Evolutionary conservation across 1,284 basidiomycete species (phyloP), one percentile per base, ranked within the genome.

Genomic region (Leccinum ponderosum): DNA sequence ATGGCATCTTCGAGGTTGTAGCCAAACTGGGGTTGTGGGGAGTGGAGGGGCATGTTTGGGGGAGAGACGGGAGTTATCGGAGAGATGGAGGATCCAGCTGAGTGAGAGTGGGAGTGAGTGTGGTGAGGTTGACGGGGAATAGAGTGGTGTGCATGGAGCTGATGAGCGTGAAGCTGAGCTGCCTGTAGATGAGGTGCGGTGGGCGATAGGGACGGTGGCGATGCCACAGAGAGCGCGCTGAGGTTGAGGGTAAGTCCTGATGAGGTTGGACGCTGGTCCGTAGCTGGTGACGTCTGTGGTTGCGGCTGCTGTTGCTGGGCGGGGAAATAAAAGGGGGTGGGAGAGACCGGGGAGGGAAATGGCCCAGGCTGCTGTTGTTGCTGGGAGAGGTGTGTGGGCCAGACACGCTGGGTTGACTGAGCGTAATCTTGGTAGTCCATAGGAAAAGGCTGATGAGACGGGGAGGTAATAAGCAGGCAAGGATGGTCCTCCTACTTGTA

Each of bases 191-290:
- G 65, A 58, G 81, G 80, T 50, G 79, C 81, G 66, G 86, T 82
- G 48, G 87, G 87, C 11, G 86, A 87, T 56, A 85, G 77, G 62
- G 82, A 82, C 17, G 84, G 80, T 15, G 88, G 86, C 12, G 86
- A 87, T 37, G 86, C 74, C 63, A 90, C 87, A 55, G 82, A 77
- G 58, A 90, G 80, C 1, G 81, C 80, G 33, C 84, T 84, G 60
- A 90, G 77, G 70, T 90, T 90, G 71, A 90, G 83, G n/a, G 86
- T 84, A 58, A 90, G 79, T 0, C 50, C 53, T 31, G 64, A 56
- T 0, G 66, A 3, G n/a, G 74, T 66, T 6, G 73, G 61, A 14
- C 66, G 64, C 3, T 31, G 29, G 29, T 31, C 29, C 29, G 29
- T 31, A 31, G 29, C 29, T 31, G 29, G 29, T 31, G 29, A 31